Conservation (phyloP, 768 basidiomycete genomes). For the Tremella yokohamensis region DNA sequence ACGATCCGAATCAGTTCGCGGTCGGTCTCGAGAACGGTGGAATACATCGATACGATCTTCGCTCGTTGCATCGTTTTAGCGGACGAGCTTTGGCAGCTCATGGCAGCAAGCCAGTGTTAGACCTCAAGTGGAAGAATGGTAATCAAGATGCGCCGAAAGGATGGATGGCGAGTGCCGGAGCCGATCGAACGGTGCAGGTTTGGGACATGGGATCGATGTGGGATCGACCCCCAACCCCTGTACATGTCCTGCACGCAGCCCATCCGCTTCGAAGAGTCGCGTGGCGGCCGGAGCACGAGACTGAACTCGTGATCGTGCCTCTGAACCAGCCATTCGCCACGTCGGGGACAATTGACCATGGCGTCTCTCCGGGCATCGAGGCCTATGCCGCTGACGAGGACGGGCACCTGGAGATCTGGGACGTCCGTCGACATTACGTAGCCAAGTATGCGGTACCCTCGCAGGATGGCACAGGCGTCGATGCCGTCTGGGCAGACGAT, state of each 20-base stretch:
- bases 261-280: conserved; percentile 41
- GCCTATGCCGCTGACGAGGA: conserved; percentile 25
- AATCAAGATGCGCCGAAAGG: conserved; percentile 25
- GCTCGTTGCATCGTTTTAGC: conserved; percentile 23
- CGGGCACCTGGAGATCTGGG: conserved; percentile 49
- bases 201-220: conserved; percentile 47
- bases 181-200: conserved; percentile 46
- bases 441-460: conserved; percentile 43
- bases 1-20: conserved; percentile 35
- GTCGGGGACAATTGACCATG: conserved; percentile 9
- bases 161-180: conserved; percentile 49
- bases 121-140: conserved; percentile 44
- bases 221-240: conserved; percentile 34
- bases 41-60: conserved; percentile 46
- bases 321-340: conserved; percentile 21
- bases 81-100: conserved; percentile 46
- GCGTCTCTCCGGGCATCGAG: neutral
- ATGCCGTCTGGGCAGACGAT: conserved; percentile 38
- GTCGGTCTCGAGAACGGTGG: conserved; percentile 45
- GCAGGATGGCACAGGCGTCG: conserved; percentile 34
- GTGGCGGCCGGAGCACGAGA: conserved; percentile 47
- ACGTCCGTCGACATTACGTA: conserved; percentile 45
- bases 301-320: conserved; percentile 46
- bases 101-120: conserved; percentile 45
- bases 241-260: conserved; percentile 41